Evolutionary conservation across 2,329 filamentous ascomycete species (phyloP), one percentile per base, ranked within the genome.

Genomic region (Mariannaea sp.): DNA sequence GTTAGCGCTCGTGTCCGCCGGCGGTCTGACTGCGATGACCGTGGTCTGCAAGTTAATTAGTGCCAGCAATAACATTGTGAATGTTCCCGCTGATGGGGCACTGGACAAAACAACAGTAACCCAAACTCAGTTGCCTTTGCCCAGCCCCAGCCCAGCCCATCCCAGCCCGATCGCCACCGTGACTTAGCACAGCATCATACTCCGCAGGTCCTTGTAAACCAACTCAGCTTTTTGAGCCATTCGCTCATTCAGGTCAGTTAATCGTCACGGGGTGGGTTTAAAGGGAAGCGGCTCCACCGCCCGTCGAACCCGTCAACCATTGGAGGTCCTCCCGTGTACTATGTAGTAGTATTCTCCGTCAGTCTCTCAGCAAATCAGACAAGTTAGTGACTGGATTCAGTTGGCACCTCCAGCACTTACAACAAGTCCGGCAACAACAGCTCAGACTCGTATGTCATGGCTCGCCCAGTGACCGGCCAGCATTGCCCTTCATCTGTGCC

Each of bases 391-490:
- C 16, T 27, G 38, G 47, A 36, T 29, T 26, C 29, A 33, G 51
- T 9, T 41, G 51, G 45, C 48, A 13, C 38, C 53, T 52, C 38
- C 47, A 47, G 42, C 43, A 36, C 33, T 27, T 20, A 52, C 42
- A 56, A 54, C 50, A 48, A 41, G 35, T 49, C 50, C n/a, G n/a
- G n/a, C 33, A 22, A 52, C 42, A 56, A 54, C 50, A 48, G 44
- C 39, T 49, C 50, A 53, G 49, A 59, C 42, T 58, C 59, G 53
- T 58, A 60, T 59, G 58, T 59, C 54, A 57, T 44, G 56, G 50
- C 50, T 36, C 53, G 35, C 47, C 27, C 29, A 32, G 43, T 41
- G 55, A 56, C 51, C 57, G 46, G 51, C 39, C 35, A 53, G 59
- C 41, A 46, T 52, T 43, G 42, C 53, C 43, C 17, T 29, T 19